These are phyloP conservation scores for Umbelopsis ramanniana DNA, from an alignment of 192 early-diverging fungal species.

Conservation along the genomic window DNA sequence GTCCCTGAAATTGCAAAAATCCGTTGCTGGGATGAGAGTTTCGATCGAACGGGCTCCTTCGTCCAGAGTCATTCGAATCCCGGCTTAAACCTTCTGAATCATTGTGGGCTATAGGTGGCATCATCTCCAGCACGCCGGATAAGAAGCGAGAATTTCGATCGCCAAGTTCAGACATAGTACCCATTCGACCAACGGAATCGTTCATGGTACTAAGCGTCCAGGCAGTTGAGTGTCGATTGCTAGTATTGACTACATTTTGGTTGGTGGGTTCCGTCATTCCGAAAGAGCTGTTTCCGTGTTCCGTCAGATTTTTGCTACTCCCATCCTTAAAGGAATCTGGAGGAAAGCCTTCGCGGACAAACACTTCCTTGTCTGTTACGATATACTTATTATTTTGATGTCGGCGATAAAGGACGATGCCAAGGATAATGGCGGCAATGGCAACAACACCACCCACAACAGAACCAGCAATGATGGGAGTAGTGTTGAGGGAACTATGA, in stretches of 20 bases:
- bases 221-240: constrained; percentile 7
- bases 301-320: constrained; percentile 7
- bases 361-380: not conserved
- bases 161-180: constrained; percentile 26
- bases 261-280: not conserved
- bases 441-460: constrained; percentile 46
- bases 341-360: not conserved
- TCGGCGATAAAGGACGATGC: constrained; percentile 17
- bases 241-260: not conserved
- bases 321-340: not conserved
- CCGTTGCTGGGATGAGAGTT: not conserved
- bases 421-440: constrained; percentile 37
- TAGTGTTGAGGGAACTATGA: constrained; percentile 26
- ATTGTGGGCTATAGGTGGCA: constrained; percentile 9
- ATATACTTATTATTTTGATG: not conserved
- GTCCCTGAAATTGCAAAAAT: not conserved
- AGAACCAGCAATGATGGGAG: constrained; percentile 36
- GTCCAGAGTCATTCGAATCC: constrained; percentile 22
- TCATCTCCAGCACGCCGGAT: constrained; percentile 29
- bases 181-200: not conserved
- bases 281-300: not conserved
- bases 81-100: constrained; percentile 16
- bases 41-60: constrained; percentile 20
- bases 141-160: constrained; percentile 26
- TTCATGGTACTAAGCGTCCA: constrained; percentile 13